Base-by-base conservation (phyloP, 2,329 filamentous ascomycete species). In the Ceratocystis lukuohia region DNA sequence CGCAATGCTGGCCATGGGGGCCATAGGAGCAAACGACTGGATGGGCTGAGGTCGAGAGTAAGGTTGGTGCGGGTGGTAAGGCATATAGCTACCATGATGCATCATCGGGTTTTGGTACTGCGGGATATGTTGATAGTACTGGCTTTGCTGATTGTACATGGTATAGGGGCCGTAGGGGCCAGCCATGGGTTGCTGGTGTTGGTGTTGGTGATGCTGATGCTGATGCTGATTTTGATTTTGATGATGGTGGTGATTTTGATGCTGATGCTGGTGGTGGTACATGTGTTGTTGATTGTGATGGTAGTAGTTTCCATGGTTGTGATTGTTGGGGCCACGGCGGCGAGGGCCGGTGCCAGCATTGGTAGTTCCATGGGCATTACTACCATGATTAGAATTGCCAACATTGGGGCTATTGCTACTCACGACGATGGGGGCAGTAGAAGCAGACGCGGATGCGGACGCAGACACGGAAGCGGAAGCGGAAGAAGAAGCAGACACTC, bases 1-100 rank as follows among this genome's bases (percentile, higher is more conserved):
- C 10, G 44, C 46, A n/a, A 37, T 28, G 15, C 61, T 63, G 41
- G 20, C 61, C 61, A 65, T 57, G 22, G 50, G 48, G 46, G 63
- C 33, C 74, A 83, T 79, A 61, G 80, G 80, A 50, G 78, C 77
- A 71, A 82, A 84, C 67, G 80, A 81, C 69, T 79, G 81, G 74
- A 84, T 80, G n/a, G 78, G 72, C 57, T 79, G 79, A 41, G 80
- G 78, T 66, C 80, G 80, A 64, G 79, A 77, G 46, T 75, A 74
- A 8, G 45, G 30, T n/a, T 61, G 57, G 30, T 66, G 71, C 61
- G 73, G 74, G 66, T 77, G 78, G 70, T 82, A 82, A 20, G 78
- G 76, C 71, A 80, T 75, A 70, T 82, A 82, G 33, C 75, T 76
- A 22, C 76, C 61, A 41, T 59, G 64, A 33, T 65, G 75, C 69